Base-by-base conservation (phyloP, 441 rosid species). In the Gossypium schwendimanii region DNA sequence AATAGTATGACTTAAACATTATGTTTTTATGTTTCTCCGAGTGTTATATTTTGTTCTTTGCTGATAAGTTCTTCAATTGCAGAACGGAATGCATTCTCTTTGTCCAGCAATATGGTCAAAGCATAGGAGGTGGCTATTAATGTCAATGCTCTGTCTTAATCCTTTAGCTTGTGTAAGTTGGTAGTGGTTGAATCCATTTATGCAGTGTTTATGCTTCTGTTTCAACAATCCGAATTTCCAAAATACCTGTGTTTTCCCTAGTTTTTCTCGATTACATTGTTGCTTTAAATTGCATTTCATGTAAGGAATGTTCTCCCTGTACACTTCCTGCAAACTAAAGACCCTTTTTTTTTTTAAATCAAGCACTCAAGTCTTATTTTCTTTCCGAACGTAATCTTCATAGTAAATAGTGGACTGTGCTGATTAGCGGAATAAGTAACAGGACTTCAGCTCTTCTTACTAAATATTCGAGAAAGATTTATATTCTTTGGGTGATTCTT, bases 101-200 rank as follows among this genome's bases (percentile, higher is more conserved):
- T 94, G 99, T 81, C 98, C 99, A 67, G 96, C 98, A 47, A 76
- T 94, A 63, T 94, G 98, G 99, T 94, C 99, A 74, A 92, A 89
- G 84, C 98, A 92, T 76, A 79, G 97, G 77, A 88, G 97, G 77
- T 94, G 98, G 99, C 87, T 92, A 78, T 76, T 94, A 77, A 94
- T 92, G 98, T 91, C 99, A 77, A 91, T 94, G 98, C 87, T 92
- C 50, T 86, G 93, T 69, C 93, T 92, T 76, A 92, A 87, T 78
- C 97, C 98, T 77, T 33, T 92, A 72, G 90, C 94, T 53, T 94
- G 98, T 80, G 98, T 94, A 84, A 89, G 93, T 81, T 57, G 57
- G 69, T 79, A 6, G 18, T 18, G 64, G 36, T 61, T 24, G 39
- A 36, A 55, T 41, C 23, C 33, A 23, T 70, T 70, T 41, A 21